phyloP scores from a whole-genome alignment of 169 alveolate species.

The Eimeria acervulina region DNA sequence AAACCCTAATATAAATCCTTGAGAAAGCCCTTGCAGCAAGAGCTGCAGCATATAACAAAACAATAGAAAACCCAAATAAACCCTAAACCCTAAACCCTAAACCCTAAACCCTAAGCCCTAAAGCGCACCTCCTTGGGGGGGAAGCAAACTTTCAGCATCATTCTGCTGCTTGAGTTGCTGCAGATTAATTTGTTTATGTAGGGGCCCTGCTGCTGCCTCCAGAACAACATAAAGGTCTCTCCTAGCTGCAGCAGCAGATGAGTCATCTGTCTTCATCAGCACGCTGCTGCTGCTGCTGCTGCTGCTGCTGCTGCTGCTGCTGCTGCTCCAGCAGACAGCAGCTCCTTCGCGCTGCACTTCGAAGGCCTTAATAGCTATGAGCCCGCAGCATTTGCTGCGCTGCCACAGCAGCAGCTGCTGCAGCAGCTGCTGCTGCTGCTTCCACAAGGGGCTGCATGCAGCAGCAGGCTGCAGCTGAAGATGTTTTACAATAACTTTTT shows the following conservation, averaged over 20 bases:
- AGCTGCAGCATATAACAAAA: too few relatives aligned
- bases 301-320: slow-evolving; percentile 22
- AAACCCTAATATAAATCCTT: background rate
- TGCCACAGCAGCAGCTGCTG: slow-evolving; percentile 40
- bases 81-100: background rate
- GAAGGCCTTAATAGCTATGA: background rate
- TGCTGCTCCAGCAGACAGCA: slow-evolving; percentile 6
- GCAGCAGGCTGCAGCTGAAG: slow-evolving; percentile 29
- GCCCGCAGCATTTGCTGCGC: slow-evolving; percentile 35
- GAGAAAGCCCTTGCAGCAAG: background rate
- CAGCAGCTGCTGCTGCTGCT: slow-evolving; percentile 29
- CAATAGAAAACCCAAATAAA: background rate
- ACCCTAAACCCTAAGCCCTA: slow-evolving; percentile 24
- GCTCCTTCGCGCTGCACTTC: slow-evolving; percentile 27
- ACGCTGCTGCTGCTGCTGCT: slow-evolving; percentile 34
- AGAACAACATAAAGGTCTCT: background rate
- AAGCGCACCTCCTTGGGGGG: slow-evolving; percentile 42
- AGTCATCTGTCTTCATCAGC: background rate
- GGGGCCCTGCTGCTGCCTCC: slow-evolving; percentile 56
- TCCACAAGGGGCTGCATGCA: background rate
- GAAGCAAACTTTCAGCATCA: background rate
- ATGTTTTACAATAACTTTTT: background rate
- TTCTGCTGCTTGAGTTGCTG: slow-evolving; percentile 24
- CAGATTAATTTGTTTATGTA: slow-evolving; percentile 21
- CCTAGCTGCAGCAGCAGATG: background rate